Evolutionary conservation across 352 stramenopile species (phyloP).

Genomic region (Pilasporangium apinafurcum): DNA sequence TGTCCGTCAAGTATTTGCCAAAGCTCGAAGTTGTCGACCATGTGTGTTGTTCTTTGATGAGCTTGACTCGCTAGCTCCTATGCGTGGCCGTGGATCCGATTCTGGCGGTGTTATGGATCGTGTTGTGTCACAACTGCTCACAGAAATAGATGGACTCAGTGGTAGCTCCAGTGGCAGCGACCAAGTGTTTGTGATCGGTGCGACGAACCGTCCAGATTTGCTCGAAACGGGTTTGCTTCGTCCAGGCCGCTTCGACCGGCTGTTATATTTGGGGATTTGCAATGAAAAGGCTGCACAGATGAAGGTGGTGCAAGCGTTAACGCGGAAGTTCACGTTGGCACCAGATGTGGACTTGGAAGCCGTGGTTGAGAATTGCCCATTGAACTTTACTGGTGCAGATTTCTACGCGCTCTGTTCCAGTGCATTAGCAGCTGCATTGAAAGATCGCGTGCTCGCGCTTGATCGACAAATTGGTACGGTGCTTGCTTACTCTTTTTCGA

Average conservation of each 20-base stretch:
- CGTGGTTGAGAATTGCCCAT: conserved; percentile 50
- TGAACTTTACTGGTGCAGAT: conserved; percentile 79
- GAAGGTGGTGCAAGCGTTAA: conserved; percentile 82
- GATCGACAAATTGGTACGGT: conserved; percentile 56
- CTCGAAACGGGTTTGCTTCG: conserved; percentile 93
- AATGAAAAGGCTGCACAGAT: conserved; percentile 61
- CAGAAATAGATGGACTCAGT: conserved; percentile 91
- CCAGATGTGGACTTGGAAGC: conserved; percentile 51
- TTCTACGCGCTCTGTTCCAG: conserved; percentile 83
- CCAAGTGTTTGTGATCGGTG: conserved; percentile 94
- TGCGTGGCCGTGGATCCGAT: conserved; percentile 85
- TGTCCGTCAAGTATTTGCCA: conserved; percentile 92
- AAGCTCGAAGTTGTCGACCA: conserved; percentile 66
- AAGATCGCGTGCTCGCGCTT: conserved; percentile 63
- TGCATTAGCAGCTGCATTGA: conserved; percentile 65
- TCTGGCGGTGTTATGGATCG: conserved; percentile 94
- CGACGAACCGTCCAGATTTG: conserved; percentile 95
- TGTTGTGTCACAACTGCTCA: conserved; percentile 94
- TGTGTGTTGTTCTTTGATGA: conserved; percentile 95
- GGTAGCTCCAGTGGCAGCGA: conserved; percentile 40
- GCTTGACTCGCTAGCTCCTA: conserved; percentile 85
- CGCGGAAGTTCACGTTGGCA: conserved; percentile 69
- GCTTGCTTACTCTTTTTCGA: neutral
- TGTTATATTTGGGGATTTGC: conserved; percentile 82
- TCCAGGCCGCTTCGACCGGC: conserved; percentile 85